Conservation (phyloP, 2,329 filamentous ascomycete genomes). For the Ascochyta lentis region DNA sequence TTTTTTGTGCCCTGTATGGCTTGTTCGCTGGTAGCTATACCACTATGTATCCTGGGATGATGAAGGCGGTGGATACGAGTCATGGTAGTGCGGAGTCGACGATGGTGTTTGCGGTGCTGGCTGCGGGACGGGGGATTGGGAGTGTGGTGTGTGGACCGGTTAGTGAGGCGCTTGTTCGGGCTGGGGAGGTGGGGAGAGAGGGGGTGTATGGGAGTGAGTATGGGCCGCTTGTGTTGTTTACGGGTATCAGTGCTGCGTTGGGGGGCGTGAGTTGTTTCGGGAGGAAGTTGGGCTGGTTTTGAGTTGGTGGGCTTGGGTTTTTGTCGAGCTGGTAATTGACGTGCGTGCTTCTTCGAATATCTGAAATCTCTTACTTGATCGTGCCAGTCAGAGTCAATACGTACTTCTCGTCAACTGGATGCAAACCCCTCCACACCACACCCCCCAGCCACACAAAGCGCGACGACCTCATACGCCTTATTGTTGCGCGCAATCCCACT, state of each 20-base stretch:
- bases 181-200: slow-evolving; percentile 16
- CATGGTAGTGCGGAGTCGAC: slow-evolving; percentile 38
- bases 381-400: too few species aligned
- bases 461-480: too few species aligned
- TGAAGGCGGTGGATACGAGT: slow-evolving; percentile 28
- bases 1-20: slow-evolving; percentile 46
- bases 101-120: slow-evolving; percentile 56
- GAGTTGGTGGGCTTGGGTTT: background rate
- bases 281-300: slow-evolving; percentile 24
- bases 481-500: too few species aligned
- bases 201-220: slow-evolving; percentile 52
- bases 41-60: slow-evolving; percentile 36
- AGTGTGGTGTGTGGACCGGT: slow-evolving; percentile 59
- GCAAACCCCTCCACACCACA: too few species aligned
- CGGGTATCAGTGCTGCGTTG: slow-evolving; percentile 49
- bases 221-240: slow-evolving; percentile 52
- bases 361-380: too few species aligned
- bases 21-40: slow-evolving; percentile 41
- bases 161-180: slow-evolving; percentile 53
- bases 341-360: too few species aligned
- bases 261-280: slow-evolving; percentile 35
- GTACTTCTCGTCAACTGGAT: too few species aligned
- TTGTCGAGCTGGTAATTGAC: too few species aligned
- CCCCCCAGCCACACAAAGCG: too few species aligned
- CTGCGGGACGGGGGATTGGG: slow-evolving; percentile 58